These are phyloP conservation scores for Russula foetens DNA, from an alignment of 768 basidiomycete genomes.

Conservation along the genomic window DNA sequence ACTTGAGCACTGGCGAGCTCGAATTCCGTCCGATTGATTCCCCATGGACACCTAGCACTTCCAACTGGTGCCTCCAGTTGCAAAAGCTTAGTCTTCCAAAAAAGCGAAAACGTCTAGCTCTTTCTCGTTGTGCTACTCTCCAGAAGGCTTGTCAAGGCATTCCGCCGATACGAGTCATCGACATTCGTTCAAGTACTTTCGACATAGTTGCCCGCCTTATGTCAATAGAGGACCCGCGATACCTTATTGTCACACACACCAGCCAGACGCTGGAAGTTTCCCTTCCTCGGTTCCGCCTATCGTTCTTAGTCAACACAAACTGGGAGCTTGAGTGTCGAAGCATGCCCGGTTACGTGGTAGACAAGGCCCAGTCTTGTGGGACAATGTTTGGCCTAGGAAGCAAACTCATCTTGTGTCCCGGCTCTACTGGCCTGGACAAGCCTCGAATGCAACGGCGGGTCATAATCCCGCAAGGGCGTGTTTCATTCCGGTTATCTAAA, in stretches of 20 bases:
- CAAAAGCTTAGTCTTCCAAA: not conserved
- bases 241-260: not conserved
- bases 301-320: slow-evolving; percentile 30
- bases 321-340: slow-evolving; percentile 33
- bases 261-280: not conserved
- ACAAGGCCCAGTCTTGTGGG: slow-evolving; percentile 33
- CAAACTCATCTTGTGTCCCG: slow-evolving; percentile 19
- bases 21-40: slow-evolving; percentile 28
- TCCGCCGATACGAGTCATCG: not conserved
- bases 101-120: too few species aligned
- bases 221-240: not conserved
- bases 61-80: slow-evolving; percentile 24
- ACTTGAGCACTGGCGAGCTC: too few species aligned
- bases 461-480: too few species aligned
- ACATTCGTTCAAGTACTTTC: not conserved
- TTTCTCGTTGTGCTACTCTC: not conserved
- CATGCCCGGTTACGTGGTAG: slow-evolving; percentile 35
- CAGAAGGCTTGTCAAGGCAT: not conserved
- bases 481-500: not conserved
- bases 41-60: slow-evolving; percentile 24
- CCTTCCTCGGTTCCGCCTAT: too few species aligned
- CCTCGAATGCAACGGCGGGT: not conserved
- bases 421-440: not conserved
- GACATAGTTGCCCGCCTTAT: not conserved
- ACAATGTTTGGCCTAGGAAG: slow-evolving; percentile 37